Evolutionary conservation across 163 green algal genomes (phyloP), one percentile per base, ranked within the genome.

Genomic region (Coccomyxa subellipsoidea): DNA sequence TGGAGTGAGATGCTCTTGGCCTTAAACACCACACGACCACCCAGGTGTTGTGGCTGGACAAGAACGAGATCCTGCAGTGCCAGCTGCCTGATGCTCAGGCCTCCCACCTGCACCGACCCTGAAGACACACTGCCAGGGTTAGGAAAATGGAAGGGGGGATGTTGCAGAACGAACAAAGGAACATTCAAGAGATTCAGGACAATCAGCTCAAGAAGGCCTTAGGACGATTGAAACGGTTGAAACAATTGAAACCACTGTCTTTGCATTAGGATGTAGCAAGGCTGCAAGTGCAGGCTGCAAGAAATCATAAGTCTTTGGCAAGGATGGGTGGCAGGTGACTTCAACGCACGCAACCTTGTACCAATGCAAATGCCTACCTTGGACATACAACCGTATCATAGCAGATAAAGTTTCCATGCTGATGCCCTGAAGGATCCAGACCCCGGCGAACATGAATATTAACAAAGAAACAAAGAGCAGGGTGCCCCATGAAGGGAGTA

Each of bases 401-500:
- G 66, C 66, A 7, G n/a, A 34, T 12, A 73, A 34, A 73, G 66
- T 73, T 23, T 73, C 66, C 66, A 73, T 34, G n/a, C 66, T 73
- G 29, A 73, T 34, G 27, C 66, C 66, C 66, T 73, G 27, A 32
- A 73, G 29, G 1, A 73, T 34, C 66, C 66, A 73, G 27, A 36
- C 27, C 10, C 8, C n/a, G 18, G 8, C 29, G 32, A 18, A 73
- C 66, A 73, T 32, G 0, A 73, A 36, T 6, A 34, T 6, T n/a
- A 73, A 8, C 21, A 73, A 8, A 6, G 4, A 34, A 18, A 73
- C 66, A 34, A n/a, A 34, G 29, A 73, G 27, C 21, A 73, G 10
- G 66, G 66, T 73, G 66, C 66, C n/a, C 66, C 66, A 73, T 73
- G 66, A 73, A 10, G 66, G 66, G 66, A 73, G 66, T 3, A 73